Base-by-base conservation (phyloP, 345 rosid species). In the Eutrema heterophyllum region DNA sequence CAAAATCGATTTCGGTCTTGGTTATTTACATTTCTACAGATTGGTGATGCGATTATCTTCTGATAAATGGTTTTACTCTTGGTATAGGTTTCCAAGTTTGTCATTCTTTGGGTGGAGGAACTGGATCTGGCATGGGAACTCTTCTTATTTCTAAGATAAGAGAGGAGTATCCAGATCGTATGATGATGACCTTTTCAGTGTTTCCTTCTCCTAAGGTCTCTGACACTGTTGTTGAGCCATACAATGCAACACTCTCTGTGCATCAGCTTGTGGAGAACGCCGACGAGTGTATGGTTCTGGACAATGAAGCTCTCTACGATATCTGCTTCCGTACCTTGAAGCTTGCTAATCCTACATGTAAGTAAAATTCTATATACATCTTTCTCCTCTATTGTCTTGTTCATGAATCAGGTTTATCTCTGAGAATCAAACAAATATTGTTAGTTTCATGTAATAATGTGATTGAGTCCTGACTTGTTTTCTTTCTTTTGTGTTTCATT, bases 111-210 rank as follows among this genome's bases (percentile, higher is more conserved):
- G 82, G 82, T 9, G 82, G 82, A 74, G 82, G 82, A 57, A 79
- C 82, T 70, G 79, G 79, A 52, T 79, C 82, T 79, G 82, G 79
- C 11, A 79, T 79, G 82, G 82, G 82, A 64, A 79, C 82, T n/a
- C 65, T 79, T 18, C 58, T 79, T 12, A 79, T 79, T 30, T 79
- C 82, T 6, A 79, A 79, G 73, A 79, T 79, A 0, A 79, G 82
- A 59, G 82, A 79, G 49, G 82, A 79, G 33, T 79, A 79, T 58
- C 82, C 82, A 35, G 82, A 79, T 13, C 82, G 82, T 62, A 79
- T 79, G 82, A 79, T 79, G 82, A 68, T 79, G 79, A 79, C 82
- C 4, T 79, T 79, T 10, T 79, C 82, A 0, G 82, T 79, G 48
- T 79, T 79, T 64, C 82, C 82, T 70, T 79, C 82, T 40, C 82